Conservation (phyloP, 441 rosid genomes). For the Manihot esculenta region DNA sequence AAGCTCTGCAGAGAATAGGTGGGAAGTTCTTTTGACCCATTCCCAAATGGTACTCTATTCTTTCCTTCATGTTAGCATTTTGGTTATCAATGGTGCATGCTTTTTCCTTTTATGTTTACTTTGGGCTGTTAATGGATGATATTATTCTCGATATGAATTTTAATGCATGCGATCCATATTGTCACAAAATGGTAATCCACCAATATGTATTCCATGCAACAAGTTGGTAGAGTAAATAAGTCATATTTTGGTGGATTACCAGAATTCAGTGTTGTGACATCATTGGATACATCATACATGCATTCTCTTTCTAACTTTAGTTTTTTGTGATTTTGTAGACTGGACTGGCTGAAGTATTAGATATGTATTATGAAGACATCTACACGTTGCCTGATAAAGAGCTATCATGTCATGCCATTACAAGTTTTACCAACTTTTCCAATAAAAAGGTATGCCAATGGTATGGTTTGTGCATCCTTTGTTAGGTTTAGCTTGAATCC, state of each 20-base stretch:
- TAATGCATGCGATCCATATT: background rate
- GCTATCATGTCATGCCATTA: slow-evolving; percentile 43
- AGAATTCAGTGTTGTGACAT: too few relatives aligned
- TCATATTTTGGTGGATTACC: too few relatives aligned
- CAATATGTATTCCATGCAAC: too few relatives aligned
- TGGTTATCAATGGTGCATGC: slow-evolving; percentile 3
- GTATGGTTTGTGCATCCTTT: background rate
- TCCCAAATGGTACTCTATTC: slow-evolving; percentile 75
- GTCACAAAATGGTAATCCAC: too few relatives aligned
- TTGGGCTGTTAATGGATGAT: background rate
- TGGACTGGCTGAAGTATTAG: slow-evolving; percentile 74
- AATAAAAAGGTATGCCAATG: slow-evolving; percentile 53
- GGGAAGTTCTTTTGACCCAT: slow-evolving; percentile 88
- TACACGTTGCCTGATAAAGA: slow-evolving; percentile 74
- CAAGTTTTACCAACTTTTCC: slow-evolving; percentile 46
- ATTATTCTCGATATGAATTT: background rate
- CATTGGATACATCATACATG: slow-evolving; percentile 1
- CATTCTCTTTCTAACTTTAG: slow-evolving; percentile 24
- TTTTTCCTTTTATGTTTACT: slow-evolving; percentile 10
- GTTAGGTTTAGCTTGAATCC: slow-evolving; percentile 7
- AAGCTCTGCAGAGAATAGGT: slow-evolving; percentile 45
- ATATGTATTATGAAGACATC: slow-evolving; percentile 75
- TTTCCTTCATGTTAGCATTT: slow-evolving; percentile 19
- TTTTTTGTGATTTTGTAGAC: slow-evolving; percentile 46
- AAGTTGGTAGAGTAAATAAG: too few relatives aligned